Conservation (phyloP, 257 asterid genomes). For the Solanum sitiens region DNA sequence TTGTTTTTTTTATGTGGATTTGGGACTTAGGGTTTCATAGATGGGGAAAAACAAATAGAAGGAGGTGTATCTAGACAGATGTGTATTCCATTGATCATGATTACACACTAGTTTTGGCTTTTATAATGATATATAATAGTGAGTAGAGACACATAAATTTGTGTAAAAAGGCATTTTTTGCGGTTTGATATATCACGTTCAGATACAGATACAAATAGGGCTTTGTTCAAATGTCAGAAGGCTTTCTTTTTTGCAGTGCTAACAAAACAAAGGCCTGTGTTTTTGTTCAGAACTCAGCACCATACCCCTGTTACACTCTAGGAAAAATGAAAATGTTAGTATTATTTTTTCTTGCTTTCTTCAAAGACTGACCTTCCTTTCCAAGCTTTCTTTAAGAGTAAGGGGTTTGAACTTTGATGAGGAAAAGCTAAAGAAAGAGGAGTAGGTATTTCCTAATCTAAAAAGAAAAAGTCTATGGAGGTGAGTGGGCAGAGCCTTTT, state of each 20-base stretch:
- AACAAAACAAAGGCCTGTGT: constrained; percentile 26
- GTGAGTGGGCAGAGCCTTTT: neutral
- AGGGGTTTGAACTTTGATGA: neutral
- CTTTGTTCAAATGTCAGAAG: constrained; percentile 7
- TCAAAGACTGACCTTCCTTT: neutral
- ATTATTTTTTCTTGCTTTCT: neutral
- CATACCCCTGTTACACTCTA: constrained; percentile 21
- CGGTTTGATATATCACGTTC: constrained; percentile 24
- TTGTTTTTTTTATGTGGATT: neutral
- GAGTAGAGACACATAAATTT: neutral
- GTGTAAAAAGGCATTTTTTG: neutral
- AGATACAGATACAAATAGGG: constrained; percentile 7
- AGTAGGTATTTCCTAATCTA: neutral
- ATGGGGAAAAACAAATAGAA: neutral
- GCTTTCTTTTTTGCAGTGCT: constrained; percentile 18
- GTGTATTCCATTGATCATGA: constrained; percentile 46
- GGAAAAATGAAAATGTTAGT: neutral
- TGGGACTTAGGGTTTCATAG: constrained; percentile 22
- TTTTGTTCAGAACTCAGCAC: neutral
- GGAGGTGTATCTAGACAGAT: constrained; percentile 5
- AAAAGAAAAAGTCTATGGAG: neutral
- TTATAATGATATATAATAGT: neutral
- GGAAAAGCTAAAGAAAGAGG: neutral
- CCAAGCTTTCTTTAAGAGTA: neutral
- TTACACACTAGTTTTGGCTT: constrained; percentile 28